phyloP scores from a whole-genome alignment of 257 asterid genomes.

The Nicotiana obtusifolia region DNA sequence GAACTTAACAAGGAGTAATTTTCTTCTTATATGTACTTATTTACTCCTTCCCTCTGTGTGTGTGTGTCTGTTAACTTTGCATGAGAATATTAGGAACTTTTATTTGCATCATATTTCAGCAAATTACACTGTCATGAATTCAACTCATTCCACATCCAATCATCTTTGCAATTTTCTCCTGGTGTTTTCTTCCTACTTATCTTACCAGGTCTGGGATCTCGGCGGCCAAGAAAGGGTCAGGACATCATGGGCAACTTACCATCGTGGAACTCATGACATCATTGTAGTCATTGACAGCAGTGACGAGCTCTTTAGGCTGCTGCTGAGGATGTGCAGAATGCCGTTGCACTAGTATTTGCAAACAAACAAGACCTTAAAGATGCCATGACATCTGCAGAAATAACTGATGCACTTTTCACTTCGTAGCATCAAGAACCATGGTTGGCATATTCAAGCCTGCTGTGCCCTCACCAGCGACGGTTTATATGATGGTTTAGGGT shows the following conservation, averaged over 20 bases:
- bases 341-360: constrained; percentile 72
- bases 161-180: no score
- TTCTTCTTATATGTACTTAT: no score
- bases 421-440: constrained; percentile 92
- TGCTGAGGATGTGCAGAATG: constrained; percentile 76
- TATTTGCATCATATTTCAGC: no score
- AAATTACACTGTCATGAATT: no score
- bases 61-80: no score
- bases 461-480: constrained; percentile 88
- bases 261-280: constrained; percentile 86
- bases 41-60: no score
- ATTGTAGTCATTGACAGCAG: constrained; percentile 90
- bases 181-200: background rate
- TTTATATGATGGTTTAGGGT: constrained; percentile 82
- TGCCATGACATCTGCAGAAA: constrained; percentile 93
- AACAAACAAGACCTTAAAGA: constrained; percentile 97
- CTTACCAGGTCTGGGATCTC: constrained; percentile 82
- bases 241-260: constrained; percentile 85
- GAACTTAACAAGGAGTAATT: no score
- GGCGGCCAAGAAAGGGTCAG: constrained; percentile 89
- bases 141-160: no score
- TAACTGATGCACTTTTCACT: constrained; percentile 82
- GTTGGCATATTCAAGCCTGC: constrained; percentile 96
- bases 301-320: constrained; percentile 70
- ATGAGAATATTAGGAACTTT: no score